Evolutionary conservation across 2,329 filamentous ascomycete genomes (phyloP), one percentile per base, ranked within the genome.

Genomic region (Monilinia fructigena): DNA sequence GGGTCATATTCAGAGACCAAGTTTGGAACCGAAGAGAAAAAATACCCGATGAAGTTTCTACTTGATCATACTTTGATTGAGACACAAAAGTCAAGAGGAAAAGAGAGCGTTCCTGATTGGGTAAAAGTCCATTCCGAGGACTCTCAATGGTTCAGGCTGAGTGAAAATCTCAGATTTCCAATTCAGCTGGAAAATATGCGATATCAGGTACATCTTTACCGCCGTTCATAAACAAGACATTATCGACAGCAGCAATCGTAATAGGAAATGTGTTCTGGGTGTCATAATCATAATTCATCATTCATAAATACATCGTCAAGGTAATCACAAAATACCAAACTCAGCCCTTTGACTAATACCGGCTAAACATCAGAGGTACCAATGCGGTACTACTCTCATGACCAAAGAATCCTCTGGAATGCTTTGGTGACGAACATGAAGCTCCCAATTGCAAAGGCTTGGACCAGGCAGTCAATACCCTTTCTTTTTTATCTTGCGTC

Each of bases 31-130:
- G 73, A 83, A 69, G 83, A 84, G 73, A 84, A 85, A 69, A 87
- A 85, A 68, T 98, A 98, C 75, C 94, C 94, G 0, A 98, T 97
- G 93, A 89, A 91, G 73, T 97, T 93, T 88, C 80, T 99, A 20
- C 81, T 99, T 2, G 90, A 97, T 73, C 90, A 95, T 75, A 90
- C 92, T 2, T 78, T 99, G 26, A 77, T 92, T 16, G 71, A 71
- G 31, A 78, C 78, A 11, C 74, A 79, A 58, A 79, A 82, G 53
- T 76, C 72, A 48, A 71, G 75, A 35, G 72, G 76, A n/a, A 65
- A 71, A 53, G 71, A 72, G 45, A 70, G 76, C 40, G 45, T 55
- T 12, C 77, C 78, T 64, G 72, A 79, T 31, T 98, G 94, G 94
- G 85, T 88, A 71, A 92, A 90, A 77, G 67, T 96, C 2, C 81